Percentiles rank a stretch among this genome's conserved stretches.
Evolutionary conservation across 2,329 filamentous ascomycete species (phyloP).

Genomic region (Curvularia hawaiiensis): DNA sequence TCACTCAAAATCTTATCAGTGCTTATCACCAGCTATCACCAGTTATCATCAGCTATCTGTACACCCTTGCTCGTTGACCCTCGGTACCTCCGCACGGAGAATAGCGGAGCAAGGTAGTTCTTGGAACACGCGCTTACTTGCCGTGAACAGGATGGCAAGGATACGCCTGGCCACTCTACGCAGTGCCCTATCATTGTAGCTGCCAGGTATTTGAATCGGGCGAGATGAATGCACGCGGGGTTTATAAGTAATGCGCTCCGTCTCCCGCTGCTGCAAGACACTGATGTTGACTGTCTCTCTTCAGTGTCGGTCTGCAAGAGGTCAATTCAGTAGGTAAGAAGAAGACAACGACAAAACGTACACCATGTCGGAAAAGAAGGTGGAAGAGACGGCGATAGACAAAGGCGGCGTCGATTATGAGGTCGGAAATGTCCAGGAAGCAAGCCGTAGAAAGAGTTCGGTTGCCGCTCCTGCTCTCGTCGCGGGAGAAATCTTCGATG

Average conservation of each 20-base stretch:
- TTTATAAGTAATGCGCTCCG: constrained; percentile 3
- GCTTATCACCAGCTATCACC: constrained; percentile 15
- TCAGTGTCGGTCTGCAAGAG: not conserved
- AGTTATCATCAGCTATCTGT: not conserved
- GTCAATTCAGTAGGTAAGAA: not conserved
- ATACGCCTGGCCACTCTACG: not conserved
- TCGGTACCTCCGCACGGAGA: constrained; percentile 6
- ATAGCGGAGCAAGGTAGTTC: not conserved
- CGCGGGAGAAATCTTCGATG: constrained; percentile 39
- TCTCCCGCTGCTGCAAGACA: not conserved
- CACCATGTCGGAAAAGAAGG: constrained; percentile 27
- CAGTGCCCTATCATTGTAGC: constrained; percentile 8
- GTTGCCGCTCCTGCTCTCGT: constrained; percentile 33
- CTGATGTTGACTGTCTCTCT: not conserved
- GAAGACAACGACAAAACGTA: not conserved
- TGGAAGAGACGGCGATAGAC: constrained; percentile 5
- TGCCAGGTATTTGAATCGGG: constrained; percentile 2
- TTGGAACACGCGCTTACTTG: constrained; percentile 6
- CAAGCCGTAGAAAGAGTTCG: constrained; percentile 28
- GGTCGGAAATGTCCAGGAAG: constrained; percentile 11
- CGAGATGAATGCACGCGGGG: not conserved
- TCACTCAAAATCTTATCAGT: constrained; percentile 14
- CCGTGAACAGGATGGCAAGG: constrained; percentile 9
- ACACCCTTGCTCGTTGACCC: constrained; percentile 5
- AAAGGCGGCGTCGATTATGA: constrained; percentile 17